A percentile compares a stretch with the other conserved stretches of the same genome.
Conservation (phyloP, 805 yeast genomes). For the Pichia cabralensis region DNA sequence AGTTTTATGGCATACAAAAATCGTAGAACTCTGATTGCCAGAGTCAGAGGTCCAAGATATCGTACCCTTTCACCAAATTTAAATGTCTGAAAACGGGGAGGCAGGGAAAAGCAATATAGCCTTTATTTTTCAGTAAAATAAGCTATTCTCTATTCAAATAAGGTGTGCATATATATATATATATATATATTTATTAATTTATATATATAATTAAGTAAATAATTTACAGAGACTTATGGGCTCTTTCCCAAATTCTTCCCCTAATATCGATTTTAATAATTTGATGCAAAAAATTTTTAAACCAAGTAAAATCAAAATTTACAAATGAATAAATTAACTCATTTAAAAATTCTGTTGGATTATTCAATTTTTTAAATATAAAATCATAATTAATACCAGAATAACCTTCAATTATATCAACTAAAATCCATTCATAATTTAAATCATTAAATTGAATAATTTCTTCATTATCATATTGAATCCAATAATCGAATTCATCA, state of each 20-base stretch:
- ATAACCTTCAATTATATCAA: slow-evolving; percentile 31
- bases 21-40: slow-evolving; percentile 14
- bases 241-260: slow-evolving; percentile 3
- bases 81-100: too few species aligned
- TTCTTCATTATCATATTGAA: slow-evolving; percentile 28
- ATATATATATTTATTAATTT: too few species aligned
- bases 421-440: slow-evolving; percentile 33
- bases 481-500: slow-evolving; percentile 36
- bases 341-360: slow-evolving; percentile 7
- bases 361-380: background rate
- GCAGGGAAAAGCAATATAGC: too few species aligned
- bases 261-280: background rate
- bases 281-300: slow-evolving; percentile 2
- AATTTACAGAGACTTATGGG: background rate
- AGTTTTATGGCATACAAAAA: slow-evolving; percentile 11
- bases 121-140: too few species aligned
- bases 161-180: too few species aligned
- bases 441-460: slow-evolving; percentile 18
- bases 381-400: slow-evolving; percentile 27
- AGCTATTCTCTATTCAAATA: too few species aligned
- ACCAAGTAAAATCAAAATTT: slow-evolving; percentile 10
- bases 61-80: too few species aligned
- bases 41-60: slow-evolving; percentile 23
- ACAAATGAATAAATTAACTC: background rate
- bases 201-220: background rate